Conservation (phyloP, 192 early-diverging fungal genomes). For the Coemansia sp. region DNA sequence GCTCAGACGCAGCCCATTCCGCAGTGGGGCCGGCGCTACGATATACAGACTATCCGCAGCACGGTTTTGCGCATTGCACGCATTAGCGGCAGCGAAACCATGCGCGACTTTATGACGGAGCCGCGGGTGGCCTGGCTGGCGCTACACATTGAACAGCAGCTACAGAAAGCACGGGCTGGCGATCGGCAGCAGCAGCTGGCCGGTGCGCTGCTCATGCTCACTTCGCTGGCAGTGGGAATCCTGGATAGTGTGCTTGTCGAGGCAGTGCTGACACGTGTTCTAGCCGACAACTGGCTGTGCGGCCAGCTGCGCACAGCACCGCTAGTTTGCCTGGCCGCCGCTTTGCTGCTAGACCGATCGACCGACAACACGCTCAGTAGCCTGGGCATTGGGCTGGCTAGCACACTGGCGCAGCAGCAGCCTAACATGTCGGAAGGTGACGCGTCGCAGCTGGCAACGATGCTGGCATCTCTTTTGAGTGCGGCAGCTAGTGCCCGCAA, state of each 20-base stretch:
- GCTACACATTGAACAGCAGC: conserved; percentile 17
- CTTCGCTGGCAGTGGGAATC: conserved; percentile 2
- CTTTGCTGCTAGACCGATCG: conserved; percentile 12
- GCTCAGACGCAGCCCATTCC: conserved; percentile 4
- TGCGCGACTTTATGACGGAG: conserved; percentile 8
- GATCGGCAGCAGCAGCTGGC: conserved; percentile 23
- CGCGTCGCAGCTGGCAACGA: neutral
- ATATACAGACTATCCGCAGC: neutral
- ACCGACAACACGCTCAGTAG: neutral
- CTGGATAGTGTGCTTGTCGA: conserved; percentile 29
- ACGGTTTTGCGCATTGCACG: conserved; percentile 7
- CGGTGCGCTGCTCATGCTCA: conserved; percentile 17
- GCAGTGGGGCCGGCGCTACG: conserved; percentile 41
- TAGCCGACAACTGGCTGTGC: conserved; percentile 23
- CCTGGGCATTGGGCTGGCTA: neutral
- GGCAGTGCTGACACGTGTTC: conserved; percentile 11
- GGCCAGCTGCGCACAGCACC: conserved; percentile 4
- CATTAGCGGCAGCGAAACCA: neutral
- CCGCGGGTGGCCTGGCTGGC: conserved; percentile 29
- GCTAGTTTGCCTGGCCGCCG: conserved; percentile 11
- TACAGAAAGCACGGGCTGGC: conserved; percentile 9
- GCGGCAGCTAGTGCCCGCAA: neutral
- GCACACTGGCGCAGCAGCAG: neutral
- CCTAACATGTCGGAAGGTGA: neutral
- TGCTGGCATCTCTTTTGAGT: neutral